These are phyloP conservation scores for Fragaria vesca DNA, from an alignment of 306 rosid genomes.

Conservation along the genomic window DNA sequence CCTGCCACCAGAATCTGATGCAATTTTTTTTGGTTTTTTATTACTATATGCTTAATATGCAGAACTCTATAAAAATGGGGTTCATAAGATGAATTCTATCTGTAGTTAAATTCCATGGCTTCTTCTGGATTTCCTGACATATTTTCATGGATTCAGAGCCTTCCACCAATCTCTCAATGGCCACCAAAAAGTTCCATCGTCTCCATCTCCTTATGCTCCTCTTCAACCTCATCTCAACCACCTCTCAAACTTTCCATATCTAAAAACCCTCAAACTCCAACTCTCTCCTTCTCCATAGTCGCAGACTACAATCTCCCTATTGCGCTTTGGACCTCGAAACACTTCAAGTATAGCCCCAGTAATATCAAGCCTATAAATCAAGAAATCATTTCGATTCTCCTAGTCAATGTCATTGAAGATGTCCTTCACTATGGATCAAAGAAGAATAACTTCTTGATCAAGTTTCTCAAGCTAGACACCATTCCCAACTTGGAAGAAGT, in stretches of 20 bases:
- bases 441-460: slow-evolving; percentile 35
- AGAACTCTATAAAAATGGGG: slow-evolving; percentile 26
- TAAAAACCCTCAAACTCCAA: slow-evolving; percentile 41
- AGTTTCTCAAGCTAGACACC: slow-evolving; percentile 46
- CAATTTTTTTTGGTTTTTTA: not conserved
- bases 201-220: slow-evolving; percentile 47
- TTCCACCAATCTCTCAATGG: slow-evolving; percentile 76
- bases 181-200: slow-evolving; percentile 41
- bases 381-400: slow-evolving; percentile 48
- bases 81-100: not conserved
- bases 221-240: slow-evolving; percentile 57
- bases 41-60: slow-evolving; percentile 12
- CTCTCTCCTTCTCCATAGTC: slow-evolving; percentile 44
- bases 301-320: slow-evolving; percentile 68
- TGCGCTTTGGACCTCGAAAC: slow-evolving; percentile 79
- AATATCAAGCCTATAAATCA: slow-evolving; percentile 30
- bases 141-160: slow-evolving; percentile 72
- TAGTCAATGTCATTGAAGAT: slow-evolving; percentile 58
- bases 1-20: slow-evolving; percentile 35
- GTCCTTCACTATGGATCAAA: slow-evolving; percentile 75
- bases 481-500: slow-evolving; percentile 45
- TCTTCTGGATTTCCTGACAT: slow-evolving; percentile 52
- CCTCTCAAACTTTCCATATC: slow-evolving; percentile 65
- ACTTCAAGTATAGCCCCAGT: slow-evolving; percentile 42
- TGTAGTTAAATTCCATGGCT: slow-evolving; percentile 45